Base-by-base conservation (phyloP, 2,329 filamentous ascomycete species). In the Blastomyces gilchristii region DNA sequence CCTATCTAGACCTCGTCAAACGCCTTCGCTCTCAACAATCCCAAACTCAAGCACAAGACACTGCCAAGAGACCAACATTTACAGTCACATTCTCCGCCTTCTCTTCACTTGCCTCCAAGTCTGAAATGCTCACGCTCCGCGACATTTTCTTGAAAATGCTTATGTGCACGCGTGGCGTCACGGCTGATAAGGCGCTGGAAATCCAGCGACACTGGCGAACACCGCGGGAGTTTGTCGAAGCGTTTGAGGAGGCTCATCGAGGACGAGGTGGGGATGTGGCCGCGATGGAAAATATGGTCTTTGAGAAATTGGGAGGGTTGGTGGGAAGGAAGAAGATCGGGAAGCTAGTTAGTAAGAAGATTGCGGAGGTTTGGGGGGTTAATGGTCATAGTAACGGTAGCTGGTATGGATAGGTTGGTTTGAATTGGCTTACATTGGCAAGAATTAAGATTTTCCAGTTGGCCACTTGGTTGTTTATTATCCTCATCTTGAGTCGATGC, bases 131-230 rank as follows among this genome's bases (percentile, higher is more conserved):
- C 68, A 89, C 88, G 0, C 77, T 93, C 11, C 80, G 88, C 62
- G 90, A 94, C 68, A 74, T 92, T 0, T 93, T 85, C 68, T 77
- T 94, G 34, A 92, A 92, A 74, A 93, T 94, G 89, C 81, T 94
- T 58, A 91, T 94, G 89, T 90, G 87, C 66, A 90, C 84, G 1
- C 83, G 83, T 62, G 88, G 88, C 1, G 79, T 94, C 14, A 89
- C 87, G 0, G 88, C 87, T 2, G 89, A 92, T 68, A 90, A 89
- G 69, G 90, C 90, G 0, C 74, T 92, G 5, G 89, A 90, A 74
- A 90, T 94, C 14, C 89, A 93, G 71, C 86, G 85, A 67, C 77
- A 81, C n/a, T 94, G 89, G 88, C 84, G 81, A 67, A 93, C 89
- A 1, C 90, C 90, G 0, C 79, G 83, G 64, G 84, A 85, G 0